Conservation (phyloP, 176 grass and related monocot species). For the Stipa capillata region DNA sequence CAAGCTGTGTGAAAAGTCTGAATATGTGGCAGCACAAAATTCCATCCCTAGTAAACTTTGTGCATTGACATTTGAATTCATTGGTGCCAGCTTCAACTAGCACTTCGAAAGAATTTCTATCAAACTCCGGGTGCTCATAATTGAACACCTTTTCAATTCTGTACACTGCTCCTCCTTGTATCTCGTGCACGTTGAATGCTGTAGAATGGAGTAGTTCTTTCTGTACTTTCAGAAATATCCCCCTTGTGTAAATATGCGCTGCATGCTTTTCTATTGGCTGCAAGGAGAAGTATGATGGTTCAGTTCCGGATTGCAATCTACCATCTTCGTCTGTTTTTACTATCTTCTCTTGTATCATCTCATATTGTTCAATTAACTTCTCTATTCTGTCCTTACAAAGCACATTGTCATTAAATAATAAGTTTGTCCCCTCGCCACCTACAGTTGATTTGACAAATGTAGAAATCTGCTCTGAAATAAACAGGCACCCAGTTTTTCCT, state of each 20-base stretch:
- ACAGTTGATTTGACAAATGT: conserved; percentile 3
- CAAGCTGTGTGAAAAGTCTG: conserved; percentile 20
- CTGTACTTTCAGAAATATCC: conserved; percentile 17
- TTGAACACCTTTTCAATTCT: not conserved
- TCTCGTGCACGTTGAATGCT: not conserved
- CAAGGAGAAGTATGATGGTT: conserved; percentile 1
- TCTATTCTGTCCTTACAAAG: conserved; percentile 10
- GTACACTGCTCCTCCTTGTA: not conserved
- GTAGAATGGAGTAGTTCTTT: conserved; percentile 5
- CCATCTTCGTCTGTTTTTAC: not conserved
- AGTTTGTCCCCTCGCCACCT: not conserved
- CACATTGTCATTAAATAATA: conserved; percentile 5
- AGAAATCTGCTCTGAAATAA: conserved; percentile 20
- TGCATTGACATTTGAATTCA: conserved; percentile 14
- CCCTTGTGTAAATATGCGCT: conserved; percentile 13
- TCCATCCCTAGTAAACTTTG: conserved; percentile 24
- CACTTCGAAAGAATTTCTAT: conserved; percentile 19
- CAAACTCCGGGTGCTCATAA: not conserved
- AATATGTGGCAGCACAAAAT: conserved; percentile 32
- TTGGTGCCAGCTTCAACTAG: not conserved
- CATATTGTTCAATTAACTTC: conserved; percentile 6
- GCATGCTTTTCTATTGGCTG: conserved; percentile 6
- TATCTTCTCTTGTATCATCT: conserved; percentile 19
- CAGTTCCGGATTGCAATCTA: not conserved
- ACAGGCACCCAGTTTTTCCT: conserved; percentile 19